These are phyloP conservation scores for Lipomyces orientalis DNA, from an alignment of 805 yeast genomes.

Conservation along the genomic window DNA sequence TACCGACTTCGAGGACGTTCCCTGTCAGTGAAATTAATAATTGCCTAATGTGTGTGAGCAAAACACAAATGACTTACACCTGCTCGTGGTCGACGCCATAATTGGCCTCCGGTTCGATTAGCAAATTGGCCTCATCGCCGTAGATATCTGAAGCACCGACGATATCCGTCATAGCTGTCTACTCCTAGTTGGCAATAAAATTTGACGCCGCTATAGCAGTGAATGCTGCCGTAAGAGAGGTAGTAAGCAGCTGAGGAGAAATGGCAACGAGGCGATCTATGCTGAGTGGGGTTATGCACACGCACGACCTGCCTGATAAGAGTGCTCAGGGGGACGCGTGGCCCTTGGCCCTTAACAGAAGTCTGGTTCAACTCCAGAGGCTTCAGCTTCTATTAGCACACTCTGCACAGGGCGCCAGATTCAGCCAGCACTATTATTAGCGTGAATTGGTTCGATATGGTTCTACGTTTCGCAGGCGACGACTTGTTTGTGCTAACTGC, in stretches of 20 bases:
- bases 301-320: too few species aligned
- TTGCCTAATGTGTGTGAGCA: not conserved
- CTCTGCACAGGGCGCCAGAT: too few species aligned
- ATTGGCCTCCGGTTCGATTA: slow-evolving; percentile 17
- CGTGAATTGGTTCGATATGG: too few species aligned
- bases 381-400: too few species aligned
- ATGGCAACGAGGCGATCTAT: too few species aligned
- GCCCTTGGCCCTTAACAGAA: too few species aligned
- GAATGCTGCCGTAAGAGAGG: not conserved
- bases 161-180: not conserved
- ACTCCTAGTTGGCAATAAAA: not conserved
- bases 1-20: not conserved
- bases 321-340: too few species aligned
- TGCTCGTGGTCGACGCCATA: not conserved
- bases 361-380: too few species aligned
- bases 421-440: too few species aligned
- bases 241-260: not conserved
- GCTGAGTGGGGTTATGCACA: too few species aligned
- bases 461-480: too few species aligned
- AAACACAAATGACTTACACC: slow-evolving; percentile 1
- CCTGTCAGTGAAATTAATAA: not conserved
- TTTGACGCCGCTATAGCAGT: not conserved
- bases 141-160: not conserved
- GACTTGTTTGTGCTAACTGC: too few species aligned
- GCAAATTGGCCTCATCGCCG: slow-evolving; percentile 26